Evolutionary conservation across 768 basidiomycete genomes (phyloP), one percentile per base, ranked within the genome.

Genomic region (Tricholoma sp.): DNA sequence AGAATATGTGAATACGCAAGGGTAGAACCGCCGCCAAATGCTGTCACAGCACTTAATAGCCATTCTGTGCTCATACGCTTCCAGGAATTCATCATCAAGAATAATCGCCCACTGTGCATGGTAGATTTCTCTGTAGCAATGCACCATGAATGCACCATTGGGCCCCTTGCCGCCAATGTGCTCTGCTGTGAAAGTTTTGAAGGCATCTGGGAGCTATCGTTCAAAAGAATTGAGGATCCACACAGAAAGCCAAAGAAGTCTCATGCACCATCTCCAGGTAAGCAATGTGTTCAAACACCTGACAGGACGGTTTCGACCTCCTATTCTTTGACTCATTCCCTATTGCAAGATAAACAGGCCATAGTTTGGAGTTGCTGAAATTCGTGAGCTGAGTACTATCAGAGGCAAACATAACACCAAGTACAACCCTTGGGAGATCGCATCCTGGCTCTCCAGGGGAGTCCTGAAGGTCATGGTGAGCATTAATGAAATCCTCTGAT

Each of bases 331-430:
- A 27, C 24, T 27, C 24, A 27, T 27, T 27, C 24, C 24, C 24
- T 27, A 27, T 27, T 27, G 24, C 24, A 27, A 27, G 24, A 27
- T 27, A 27, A 27, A 27, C 24, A 27, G 24, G 24, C 74, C 71
- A 76, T 1, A 68, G 58, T 8, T 61, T 60, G 1, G 69, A 61
- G 18, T 55, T 68, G 2, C 70, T 69, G 52, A 72, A 71, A n/a
- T 52, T 56, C 4, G 69, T 58, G 19, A 71, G 66, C 27, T 69
- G 67, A 0, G 71, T 72, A 0, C 64, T 59, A 55, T 72, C 70
- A 0, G 71, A 72, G 55, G 64, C 67, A 11, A 68, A 56, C 67
- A 68, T 69, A 2, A 69, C 12, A 3, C 61, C 58, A 5, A 58
- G 55, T 43, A 69, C 58, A 18, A 63, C 59, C 0, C 24, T 47